These are phyloP conservation scores for Halteria grandinella DNA, from an alignment of 73 alveolate genomes.

Conservation along the genomic window DNA sequence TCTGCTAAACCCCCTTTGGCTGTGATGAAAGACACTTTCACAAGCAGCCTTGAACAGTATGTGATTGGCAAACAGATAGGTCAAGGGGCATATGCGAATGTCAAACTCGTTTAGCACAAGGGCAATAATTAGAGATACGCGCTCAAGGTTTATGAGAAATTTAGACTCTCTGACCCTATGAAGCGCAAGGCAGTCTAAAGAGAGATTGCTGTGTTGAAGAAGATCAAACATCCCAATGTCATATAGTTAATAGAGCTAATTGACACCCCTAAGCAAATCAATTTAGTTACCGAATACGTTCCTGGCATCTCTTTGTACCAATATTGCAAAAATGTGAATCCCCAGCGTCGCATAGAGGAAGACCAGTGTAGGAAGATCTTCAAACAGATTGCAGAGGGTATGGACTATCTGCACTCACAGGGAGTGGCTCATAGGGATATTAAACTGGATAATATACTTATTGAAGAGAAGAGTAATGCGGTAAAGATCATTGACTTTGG, in stretches of 20 bases:
- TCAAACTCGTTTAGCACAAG: constrained; percentile 48
- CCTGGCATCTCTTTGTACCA: constrained; percentile 81
- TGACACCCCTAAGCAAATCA: constrained; percentile 76
- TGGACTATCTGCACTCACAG: constrained; percentile 34
- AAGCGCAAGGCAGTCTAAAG: constrained; percentile 49
- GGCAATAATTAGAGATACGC: constrained; percentile 24
- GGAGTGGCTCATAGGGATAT: constrained; percentile 64
- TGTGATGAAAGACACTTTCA: not conserved
- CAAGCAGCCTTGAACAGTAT: constrained; percentile 31
- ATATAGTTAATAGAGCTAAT: constrained; percentile 75
- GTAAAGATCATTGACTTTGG: constrained; percentile 56
- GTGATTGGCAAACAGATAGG: constrained; percentile 51
- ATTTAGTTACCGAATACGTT: constrained; percentile 89
- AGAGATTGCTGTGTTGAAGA: constrained; percentile 46
- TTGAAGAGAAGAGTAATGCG: constrained; percentile 36
- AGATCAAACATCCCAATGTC: constrained; percentile 84
- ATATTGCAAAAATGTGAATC: constrained; percentile 62
- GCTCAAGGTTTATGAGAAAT: constrained; percentile 48
- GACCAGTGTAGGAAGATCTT: constrained; percentile 45
- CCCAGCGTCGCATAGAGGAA: constrained; percentile 62
- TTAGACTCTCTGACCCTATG: constrained; percentile 34
- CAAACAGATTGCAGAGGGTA: constrained; percentile 63
- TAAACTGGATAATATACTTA: constrained; percentile 56
- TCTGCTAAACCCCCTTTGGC: constrained; percentile 20
- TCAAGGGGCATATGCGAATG: constrained; percentile 68